Evolutionary conservation across 371 early-diverging fungal species (phyloP), one percentile per base, ranked within the genome.

Genomic region (Syncephalis fuscata): DNA sequence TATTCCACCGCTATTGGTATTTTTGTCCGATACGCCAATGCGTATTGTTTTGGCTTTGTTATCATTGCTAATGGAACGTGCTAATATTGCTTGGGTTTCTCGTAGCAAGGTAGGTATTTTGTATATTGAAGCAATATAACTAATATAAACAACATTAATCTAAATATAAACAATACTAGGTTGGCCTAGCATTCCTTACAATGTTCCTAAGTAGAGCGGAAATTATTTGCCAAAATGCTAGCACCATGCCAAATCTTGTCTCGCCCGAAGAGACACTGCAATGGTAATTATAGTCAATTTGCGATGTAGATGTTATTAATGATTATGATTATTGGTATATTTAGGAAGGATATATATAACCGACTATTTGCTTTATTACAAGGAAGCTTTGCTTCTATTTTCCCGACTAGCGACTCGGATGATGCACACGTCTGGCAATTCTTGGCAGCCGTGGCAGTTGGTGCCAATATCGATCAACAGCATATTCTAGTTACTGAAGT

Each of bases 371-470:
- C 58, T 40, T 63, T 74, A 32, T 57, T 93, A 51, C 80, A 87
- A 50, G 70, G 67, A 25, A 73, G 83, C 44, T 88, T 90, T 54
- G 68, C 80, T 2, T 64, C 73, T 25, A 58, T 87, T 40, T 86
- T 92, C 64, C 78, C 83, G 9, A 66, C 88, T 16, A 52, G 65
- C 39, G 70, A 71, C 15, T 68, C 76, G 2, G 91, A 93, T 56
- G 93, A 94, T 56, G 73, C 83, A 48, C 86, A 87, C 56, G 88
- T 93, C n/a, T 96, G 97, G 97, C 94, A 94, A 63, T 96, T 96
- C 54, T 67, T 96, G 65, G 91, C 97, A 2, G 83, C 92, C 1
- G 73, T 96, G 69, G 92, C 93, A 2, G 82, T 90, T 0, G 87
- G 88, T 14, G 92, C 95, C 0, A 78, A 85, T 0, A 80, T 82